Percentiles rank a stretch among this genome's conserved stretches.
These are phyloP conservation scores for Suhomyces panamericanus DNA, from an alignment of 1,139 yeast genomes.

Conservation along the genomic window DNA sequence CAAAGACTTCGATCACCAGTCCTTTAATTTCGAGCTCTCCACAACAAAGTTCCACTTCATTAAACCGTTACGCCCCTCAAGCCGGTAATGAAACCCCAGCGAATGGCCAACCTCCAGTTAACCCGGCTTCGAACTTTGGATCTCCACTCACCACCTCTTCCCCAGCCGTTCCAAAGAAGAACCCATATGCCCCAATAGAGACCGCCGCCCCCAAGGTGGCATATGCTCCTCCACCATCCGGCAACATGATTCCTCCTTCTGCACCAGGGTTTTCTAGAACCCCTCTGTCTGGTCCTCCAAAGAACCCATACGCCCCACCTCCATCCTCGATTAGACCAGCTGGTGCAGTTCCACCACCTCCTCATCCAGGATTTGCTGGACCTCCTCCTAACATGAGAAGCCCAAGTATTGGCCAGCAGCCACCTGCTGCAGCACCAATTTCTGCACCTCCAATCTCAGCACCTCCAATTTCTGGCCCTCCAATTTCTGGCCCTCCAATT, in stretches of 20 bases:
- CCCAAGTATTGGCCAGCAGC: slow-evolving; percentile 14
- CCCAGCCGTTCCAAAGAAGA: slow-evolving; percentile 21
- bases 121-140: slow-evolving; percentile 5
- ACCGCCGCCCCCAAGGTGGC: slow-evolving; percentile 12
- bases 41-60: slow-evolving; percentile 19
- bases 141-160: slow-evolving; percentile 10
- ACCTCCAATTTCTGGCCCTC: slow-evolving; percentile 11
- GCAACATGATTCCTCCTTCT: slow-evolving; percentile 1
- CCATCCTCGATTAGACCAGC: slow-evolving; percentile 2
- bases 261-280: slow-evolving; percentile 8
- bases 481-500: slow-evolving; percentile 22
- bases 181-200: slow-evolving; percentile 21
- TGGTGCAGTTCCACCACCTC: slow-evolving; percentile 22
- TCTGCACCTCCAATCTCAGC: slow-evolving; percentile 16
- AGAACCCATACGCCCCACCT: slow-evolving; percentile 44
- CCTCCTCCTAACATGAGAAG: slow-evolving; percentile 20
- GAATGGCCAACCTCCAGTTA: slow-evolving; percentile 13
- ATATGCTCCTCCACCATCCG: slow-evolving; percentile 16
- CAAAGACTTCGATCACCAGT: slow-evolving; percentile 22
- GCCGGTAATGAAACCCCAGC: slow-evolving; percentile 17
- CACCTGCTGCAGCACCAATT: slow-evolving; percentile 9
- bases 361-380: slow-evolving; percentile 16
- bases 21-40: slow-evolving; percentile 19
- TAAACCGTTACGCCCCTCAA: slow-evolving; percentile 45
- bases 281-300: slow-evolving; percentile 32